A percentile compares a stretch with the other conserved stretches of the same genome.
Conservation (phyloP, 306 rosid genomes). For the Vigna hirtella region DNA sequence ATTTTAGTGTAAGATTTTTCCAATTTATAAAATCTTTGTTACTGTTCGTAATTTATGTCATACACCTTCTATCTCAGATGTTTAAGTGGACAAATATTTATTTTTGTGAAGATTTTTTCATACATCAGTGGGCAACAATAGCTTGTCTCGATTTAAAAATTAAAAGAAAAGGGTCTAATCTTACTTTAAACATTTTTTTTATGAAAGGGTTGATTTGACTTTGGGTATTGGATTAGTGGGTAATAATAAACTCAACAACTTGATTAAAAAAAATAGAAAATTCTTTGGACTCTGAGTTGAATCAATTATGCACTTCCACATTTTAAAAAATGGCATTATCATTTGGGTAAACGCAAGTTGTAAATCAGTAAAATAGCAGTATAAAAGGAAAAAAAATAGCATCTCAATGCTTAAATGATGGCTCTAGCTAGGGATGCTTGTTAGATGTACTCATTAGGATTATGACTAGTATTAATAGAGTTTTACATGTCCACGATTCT, state of each 20-base stretch:
- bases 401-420: conserved; percentile 3
- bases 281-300: not conserved
- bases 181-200: not conserved
- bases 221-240: conserved; percentile 34
- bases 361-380: conserved; percentile 33
- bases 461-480: no score
- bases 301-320: conserved; percentile 37
- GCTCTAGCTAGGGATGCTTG: not conserved
- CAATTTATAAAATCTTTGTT: not conserved
- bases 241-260: conserved; percentile 13
- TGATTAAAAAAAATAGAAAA: conserved; percentile 14
- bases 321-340: conserved; percentile 7
- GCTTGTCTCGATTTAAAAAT: not conserved
- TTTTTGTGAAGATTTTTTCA: no score
- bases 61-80: no score
- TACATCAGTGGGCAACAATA: not conserved
- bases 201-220: conserved; percentile 31
- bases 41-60: no score
- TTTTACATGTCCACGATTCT: no score
- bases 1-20: not conserved
- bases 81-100: no score
- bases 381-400: not conserved
- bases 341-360: conserved; percentile 23
- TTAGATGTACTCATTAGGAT: not conserved
- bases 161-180: not conserved